Conservation (phyloP, 164 flowering plant genomes). For the Annona cherimola region DNA sequence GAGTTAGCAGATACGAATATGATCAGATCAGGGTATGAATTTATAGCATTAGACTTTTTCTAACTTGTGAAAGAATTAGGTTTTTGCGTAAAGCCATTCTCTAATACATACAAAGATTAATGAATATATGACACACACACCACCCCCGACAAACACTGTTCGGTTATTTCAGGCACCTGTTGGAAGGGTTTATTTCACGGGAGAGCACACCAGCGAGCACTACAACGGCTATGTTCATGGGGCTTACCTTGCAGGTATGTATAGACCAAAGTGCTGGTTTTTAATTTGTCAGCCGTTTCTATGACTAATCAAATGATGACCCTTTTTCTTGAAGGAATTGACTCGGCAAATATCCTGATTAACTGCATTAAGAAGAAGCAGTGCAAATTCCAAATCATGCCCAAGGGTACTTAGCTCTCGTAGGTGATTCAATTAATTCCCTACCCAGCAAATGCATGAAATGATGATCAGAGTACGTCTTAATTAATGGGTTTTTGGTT, state of each 20-base stretch:
- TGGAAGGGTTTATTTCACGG: constrained; percentile 43
- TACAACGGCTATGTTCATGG: constrained; percentile 33
- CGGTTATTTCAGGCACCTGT: constrained; percentile 35
- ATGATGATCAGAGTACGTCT: too few relatives aligned
- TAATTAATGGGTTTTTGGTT: too few relatives aligned
- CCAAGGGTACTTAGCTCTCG: neutral
- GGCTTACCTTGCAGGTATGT: constrained; percentile 28
- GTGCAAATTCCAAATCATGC: neutral
- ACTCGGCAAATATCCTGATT: constrained; percentile 22
- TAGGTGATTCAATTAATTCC: too few relatives aligned
- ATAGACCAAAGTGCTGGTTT: too few relatives aligned
- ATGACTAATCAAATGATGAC: too few relatives aligned
- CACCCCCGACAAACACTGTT: too few relatives aligned
- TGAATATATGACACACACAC: too few relatives aligned
- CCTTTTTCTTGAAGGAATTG: constrained; percentile 16
- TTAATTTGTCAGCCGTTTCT: too few relatives aligned
- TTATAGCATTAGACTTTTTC: neutral
- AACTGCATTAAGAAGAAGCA: neutral
- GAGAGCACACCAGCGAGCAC: constrained; percentile 39
- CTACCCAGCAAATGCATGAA: too few relatives aligned
- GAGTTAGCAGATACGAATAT: constrained; percentile 22
- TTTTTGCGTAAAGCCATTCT: too few relatives aligned
- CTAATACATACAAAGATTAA: too few relatives aligned
- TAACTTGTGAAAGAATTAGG: too few relatives aligned
- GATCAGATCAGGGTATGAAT: constrained; percentile 31